Conservation (phyloP, 2,329 filamentous ascomycete genomes). For the Fusarium dimerum region DNA sequence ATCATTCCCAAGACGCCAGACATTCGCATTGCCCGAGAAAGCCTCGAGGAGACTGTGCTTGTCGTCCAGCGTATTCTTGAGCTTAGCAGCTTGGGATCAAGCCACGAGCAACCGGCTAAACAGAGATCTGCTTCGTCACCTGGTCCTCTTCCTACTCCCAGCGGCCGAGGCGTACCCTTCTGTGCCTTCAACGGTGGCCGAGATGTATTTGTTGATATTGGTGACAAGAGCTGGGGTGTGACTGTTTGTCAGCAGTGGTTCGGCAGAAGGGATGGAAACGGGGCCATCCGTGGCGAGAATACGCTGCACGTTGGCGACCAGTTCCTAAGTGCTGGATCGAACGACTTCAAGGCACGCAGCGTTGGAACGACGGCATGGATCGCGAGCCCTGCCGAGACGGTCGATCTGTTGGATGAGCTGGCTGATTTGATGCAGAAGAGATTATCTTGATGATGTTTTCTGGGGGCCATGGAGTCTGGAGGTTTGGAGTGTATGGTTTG, state of each 20-base stretch:
- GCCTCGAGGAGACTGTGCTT: constrained; percentile 92
- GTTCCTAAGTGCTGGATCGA: constrained; percentile 91
- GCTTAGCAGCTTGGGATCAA: constrained; percentile 60
- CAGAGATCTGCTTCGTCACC: constrained; percentile 19
- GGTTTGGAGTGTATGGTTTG: no score
- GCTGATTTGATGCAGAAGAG: constrained; percentile 51
- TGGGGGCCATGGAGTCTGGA: no score
- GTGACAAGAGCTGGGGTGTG: constrained; percentile 96
- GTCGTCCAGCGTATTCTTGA: constrained; percentile 93
- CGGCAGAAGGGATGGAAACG: constrained; percentile 47
- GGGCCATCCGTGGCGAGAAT: constrained; percentile 66
- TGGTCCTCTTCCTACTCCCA: constrained; percentile 5
- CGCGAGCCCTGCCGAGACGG: constrained; percentile 87
- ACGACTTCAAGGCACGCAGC: constrained; percentile 93
- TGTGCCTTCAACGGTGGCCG: constrained; percentile 98
- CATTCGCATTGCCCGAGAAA: constrained; percentile 77
- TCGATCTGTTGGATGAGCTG: constrained; percentile 84
- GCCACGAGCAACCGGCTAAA: constrained; percentile 30
- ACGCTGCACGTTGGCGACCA: constrained; percentile 97
- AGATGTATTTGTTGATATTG: constrained; percentile 98
- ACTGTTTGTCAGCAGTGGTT: constrained; percentile 91
- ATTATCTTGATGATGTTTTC: constrained; percentile 21
- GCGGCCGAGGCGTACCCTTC: constrained; percentile 66
- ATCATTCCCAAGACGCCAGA: constrained; percentile 67
- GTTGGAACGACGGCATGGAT: constrained; percentile 98